Percentiles rank a stretch among this genome's conserved stretches.
These are phyloP conservation scores for Colletotrichum spinosum DNA, from an alignment of 2,329 filamentous ascomycete genomes.

Conservation along the genomic window DNA sequence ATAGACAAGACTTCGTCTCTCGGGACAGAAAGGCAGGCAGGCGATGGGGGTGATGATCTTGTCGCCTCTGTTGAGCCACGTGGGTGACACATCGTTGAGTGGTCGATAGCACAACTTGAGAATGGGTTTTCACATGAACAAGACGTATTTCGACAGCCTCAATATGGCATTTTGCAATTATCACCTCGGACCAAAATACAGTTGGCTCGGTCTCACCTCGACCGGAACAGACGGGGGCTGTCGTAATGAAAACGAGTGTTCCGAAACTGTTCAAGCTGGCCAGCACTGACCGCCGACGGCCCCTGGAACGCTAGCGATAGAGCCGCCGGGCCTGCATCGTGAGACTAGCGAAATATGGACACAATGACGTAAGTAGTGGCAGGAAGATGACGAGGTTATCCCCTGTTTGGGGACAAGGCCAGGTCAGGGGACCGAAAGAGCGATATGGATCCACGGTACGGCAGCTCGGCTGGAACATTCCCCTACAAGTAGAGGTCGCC, in stretches of 20 bases:
- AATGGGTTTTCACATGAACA: slow-evolving; percentile 5
- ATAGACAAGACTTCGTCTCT: too few species aligned
- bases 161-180: neutral
- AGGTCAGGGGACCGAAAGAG: slow-evolving; percentile 1
- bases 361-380: slow-evolving; percentile 32
- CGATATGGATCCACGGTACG: slow-evolving; percentile 10
- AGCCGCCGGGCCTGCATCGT: slow-evolving; percentile 34
- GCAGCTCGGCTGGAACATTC: neutral
- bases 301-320: slow-evolving; percentile 31
- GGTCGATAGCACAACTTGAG: neutral
- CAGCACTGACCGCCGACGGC: slow-evolving; percentile 16
- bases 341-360: slow-evolving; percentile 21
- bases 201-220: slow-evolving; percentile 15
- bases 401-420: slow-evolving; percentile 3
- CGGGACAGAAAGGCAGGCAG: too few species aligned
- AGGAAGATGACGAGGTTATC: slow-evolving; percentile 1
- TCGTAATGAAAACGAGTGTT: slow-evolving; percentile 1
- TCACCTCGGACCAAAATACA: slow-evolving; percentile 8
- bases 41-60: too few species aligned
- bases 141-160: neutral
- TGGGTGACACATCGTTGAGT: too few species aligned
- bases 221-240: slow-evolving; percentile 6
- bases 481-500: slow-evolving; percentile 9
- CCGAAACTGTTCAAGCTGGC: slow-evolving; percentile 3
- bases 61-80: too few species aligned